Percentiles rank a stretch among this genome's conserved stretches.
These are phyloP conservation scores for Macrolepiota dolichaula DNA, from an alignment of 768 basidiomycete species.

Conservation along the genomic window DNA sequence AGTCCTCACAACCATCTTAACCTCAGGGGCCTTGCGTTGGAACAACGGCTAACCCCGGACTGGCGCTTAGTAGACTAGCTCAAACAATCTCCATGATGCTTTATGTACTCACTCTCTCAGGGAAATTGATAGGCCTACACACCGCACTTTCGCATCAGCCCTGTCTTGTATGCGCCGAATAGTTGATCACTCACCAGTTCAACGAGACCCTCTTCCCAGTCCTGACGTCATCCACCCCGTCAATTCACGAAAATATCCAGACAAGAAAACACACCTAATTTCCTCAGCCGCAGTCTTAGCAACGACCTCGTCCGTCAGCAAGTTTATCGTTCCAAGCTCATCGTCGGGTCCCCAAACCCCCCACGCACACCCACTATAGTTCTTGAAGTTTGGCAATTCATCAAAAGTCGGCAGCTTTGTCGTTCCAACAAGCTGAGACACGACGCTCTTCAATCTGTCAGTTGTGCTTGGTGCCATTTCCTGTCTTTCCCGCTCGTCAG, in stretches of 20 bases:
- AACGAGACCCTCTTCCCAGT: conserved; percentile 53
- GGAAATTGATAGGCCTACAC: conserved; percentile 68
- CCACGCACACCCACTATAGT: conserved; percentile 65
- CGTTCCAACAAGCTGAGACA: conserved; percentile 22
- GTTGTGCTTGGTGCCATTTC: conserved; percentile 22
- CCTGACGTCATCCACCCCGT: conserved; percentile 23
- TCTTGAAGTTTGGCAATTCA: conserved; percentile 45
- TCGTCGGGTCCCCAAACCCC: conserved; percentile 64
- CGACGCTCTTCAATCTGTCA: conserved; percentile 25
- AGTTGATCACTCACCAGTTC: conserved; percentile 47
- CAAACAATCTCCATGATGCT: not conserved
- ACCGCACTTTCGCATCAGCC: not conserved
- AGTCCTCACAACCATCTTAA: conserved; percentile 34
- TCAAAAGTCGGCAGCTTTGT: conserved; percentile 29
- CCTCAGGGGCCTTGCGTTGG: conserved; percentile 48
- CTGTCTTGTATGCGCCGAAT: not conserved
- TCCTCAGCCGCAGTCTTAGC: conserved; percentile 53
- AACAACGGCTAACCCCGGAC: conserved; percentile 57
- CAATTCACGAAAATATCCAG: not conserved
- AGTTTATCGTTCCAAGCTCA: conserved; percentile 63
- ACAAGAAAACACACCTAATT: conserved; percentile 33
- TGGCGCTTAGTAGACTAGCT: too few species aligned
- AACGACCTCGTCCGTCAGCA: conserved; percentile 64
- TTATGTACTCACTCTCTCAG: conserved; percentile 48
- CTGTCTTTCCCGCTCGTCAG: not conserved